These are phyloP conservation scores for Blastobotrys attinorum DNA, from an alignment of 805 yeast genomes.

Conservation along the genomic window DNA sequence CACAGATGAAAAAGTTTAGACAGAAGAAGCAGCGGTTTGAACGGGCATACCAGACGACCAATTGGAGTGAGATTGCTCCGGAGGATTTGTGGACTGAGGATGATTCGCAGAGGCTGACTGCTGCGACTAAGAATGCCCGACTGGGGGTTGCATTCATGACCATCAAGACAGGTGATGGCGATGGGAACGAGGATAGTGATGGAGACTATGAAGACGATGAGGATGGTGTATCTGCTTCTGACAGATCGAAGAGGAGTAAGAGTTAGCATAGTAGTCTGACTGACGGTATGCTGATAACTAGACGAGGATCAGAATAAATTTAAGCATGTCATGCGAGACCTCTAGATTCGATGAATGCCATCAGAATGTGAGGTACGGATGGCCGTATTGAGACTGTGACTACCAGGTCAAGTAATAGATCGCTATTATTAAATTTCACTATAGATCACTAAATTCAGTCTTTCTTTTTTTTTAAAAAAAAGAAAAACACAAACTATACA, in stretches of 20 bases:
- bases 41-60: slow-evolving; percentile 35
- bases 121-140: slow-evolving; percentile 46
- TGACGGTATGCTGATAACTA: too few species aligned
- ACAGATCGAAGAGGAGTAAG: too few species aligned
- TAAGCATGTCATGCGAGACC: too few species aligned
- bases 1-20: slow-evolving; percentile 38
- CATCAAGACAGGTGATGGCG: slow-evolving; percentile 30
- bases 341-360: too few species aligned
- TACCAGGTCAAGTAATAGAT: too few species aligned
- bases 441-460: neutral
- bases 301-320: too few species aligned
- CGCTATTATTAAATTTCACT: too few species aligned
- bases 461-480: neutral
- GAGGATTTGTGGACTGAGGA: slow-evolving; percentile 45
- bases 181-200: too few species aligned
- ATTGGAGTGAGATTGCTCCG: slow-evolving; percentile 32
- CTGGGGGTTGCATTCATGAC: slow-evolving; percentile 50
- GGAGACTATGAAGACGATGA: neutral
- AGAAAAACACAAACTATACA: too few species aligned
- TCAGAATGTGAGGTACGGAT: too few species aligned
- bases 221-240: neutral
- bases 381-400: too few species aligned
- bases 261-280: too few species aligned
- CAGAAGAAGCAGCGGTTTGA: slow-evolving; percentile 36
- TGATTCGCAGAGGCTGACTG: slow-evolving; percentile 40